Base-by-base conservation (phyloP, 306 rosid species). In the Sindora glabra region DNA sequence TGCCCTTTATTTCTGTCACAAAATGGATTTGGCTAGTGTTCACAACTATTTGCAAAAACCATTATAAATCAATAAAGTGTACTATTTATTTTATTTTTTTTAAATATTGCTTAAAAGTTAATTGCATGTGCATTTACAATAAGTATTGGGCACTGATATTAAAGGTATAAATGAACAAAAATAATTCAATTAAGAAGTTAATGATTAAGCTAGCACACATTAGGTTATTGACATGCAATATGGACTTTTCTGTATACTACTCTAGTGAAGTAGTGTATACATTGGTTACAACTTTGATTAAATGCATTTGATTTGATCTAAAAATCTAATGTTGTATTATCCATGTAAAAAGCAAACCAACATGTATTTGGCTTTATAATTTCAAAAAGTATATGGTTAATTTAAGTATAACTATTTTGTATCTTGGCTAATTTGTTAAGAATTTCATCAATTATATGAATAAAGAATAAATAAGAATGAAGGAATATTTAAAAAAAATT, bases 11-110 rank as follows among this genome's bases (percentile, higher is more conserved):
- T 46, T 67, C 27, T 50, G 6, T 56, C 75, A 49, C 32, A 56
- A 48, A 66, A 46, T 70, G 48, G 29, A 51, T 40, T 41, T 40
- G 67, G 46, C 47, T 68, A 45, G 62, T 64, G 57, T 55, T 47
- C 29, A 58, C 65, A 29, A 41, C 50, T 48, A 65, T 59, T 54
- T 74, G 24, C 58, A 52, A 33, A 22, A 71, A 12, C 65, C 34
- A 26, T 38, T 62, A 62, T 65, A 59, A 41, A 59, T 71, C 57
- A 79, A 74, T 79, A 85, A 81, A 67, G 62, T 51, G 45, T 77
- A 34, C 48, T 29, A 58, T 17, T 56, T 36, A 26, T 61, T 57
- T 62, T 46, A 63, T 67, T 22, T 41, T 36, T n/a, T 67, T 47
- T 56, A 52, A 54, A 53, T 36, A 42, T 67, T 40, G 81, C 63